Conservation (phyloP, 305 asterid species). For the Plantago coronopus region DNA sequence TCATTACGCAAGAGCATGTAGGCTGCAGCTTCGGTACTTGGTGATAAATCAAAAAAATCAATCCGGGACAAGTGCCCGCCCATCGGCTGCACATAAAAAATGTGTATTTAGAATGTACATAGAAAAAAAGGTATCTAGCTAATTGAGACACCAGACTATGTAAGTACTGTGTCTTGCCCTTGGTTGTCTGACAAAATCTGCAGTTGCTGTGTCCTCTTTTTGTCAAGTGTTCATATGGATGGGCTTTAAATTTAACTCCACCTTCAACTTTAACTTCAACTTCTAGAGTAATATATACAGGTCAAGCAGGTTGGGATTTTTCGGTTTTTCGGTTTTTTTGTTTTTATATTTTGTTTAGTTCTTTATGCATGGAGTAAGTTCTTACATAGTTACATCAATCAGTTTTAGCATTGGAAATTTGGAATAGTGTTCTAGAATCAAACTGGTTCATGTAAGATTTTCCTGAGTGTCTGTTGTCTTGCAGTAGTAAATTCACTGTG, state of each 20-base stretch:
- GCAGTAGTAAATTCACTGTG: too few relatives aligned
- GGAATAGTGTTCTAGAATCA: too few relatives aligned
- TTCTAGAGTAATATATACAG: not conserved
- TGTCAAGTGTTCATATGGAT: not conserved
- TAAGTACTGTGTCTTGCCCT: not conserved
- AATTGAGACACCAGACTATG: not conserved
- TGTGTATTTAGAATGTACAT: constrained; percentile 34
- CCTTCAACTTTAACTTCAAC: too few relatives aligned
- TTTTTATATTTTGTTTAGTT: not conserved
- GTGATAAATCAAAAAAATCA: constrained; percentile 28
- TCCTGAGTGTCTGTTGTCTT: too few relatives aligned
- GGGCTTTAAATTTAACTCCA: not conserved
- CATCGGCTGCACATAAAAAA: constrained; percentile 27
- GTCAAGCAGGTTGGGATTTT: not conserved
- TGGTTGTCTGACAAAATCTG: not conserved
- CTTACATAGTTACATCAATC: not conserved
- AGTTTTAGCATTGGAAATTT: too few relatives aligned
- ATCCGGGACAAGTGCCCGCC: constrained; percentile 21
- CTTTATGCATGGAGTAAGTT: not conserved
- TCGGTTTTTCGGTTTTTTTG: too few relatives aligned
- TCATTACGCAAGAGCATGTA: constrained; percentile 77
- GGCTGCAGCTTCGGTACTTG: constrained; percentile 82
- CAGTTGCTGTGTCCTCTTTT: not conserved
- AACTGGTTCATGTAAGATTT: too few relatives aligned
- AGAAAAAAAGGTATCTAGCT: not conserved